Base-by-base conservation (phyloP, 148 eudicot genomes). In the Diospyros lotus region DNA sequence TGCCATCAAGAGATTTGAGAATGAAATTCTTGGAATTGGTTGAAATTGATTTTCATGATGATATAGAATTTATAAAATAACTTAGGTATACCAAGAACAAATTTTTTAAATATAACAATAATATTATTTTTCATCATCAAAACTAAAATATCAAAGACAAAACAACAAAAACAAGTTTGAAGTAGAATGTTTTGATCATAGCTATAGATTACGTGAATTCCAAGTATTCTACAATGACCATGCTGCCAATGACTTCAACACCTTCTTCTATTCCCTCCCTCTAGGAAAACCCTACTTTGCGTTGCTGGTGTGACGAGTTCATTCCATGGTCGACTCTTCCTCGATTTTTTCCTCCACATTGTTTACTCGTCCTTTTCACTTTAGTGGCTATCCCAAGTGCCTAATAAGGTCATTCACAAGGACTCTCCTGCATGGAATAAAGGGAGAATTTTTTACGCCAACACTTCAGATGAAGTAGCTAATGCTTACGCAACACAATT, bases 221-320 rank as follows among this genome's bases (percentile, higher is more conserved):
- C 70, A 64, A n/a, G 41, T 74, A 41, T 65, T 74, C 63, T 74
- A 64, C 77, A 74, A 28, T 44, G 77, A 74, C 14, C 77, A 74
- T 9, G 4, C 40, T 65, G 40, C 70, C 70, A 74, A 74, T 54
- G 77, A 74, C 18, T 74, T 74, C 70, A 74, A 64, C 51, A 64
- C 70, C 63, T 63, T 74, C n/a, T 74, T 64, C 63, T 0, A 61
- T 4, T 53, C 77, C 13, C 70, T 64, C 62, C 77, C 77, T 53
- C 53, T 53, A 0, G 41, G 65, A 42, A 53, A 53, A 18, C 50
- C 52, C 38, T 74, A 74, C 77, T 74, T 53, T 43, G 70, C 43
- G n/a, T n/a, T 1, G 51, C 77, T 0, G 77, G 77, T n/a, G 77
- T 74, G 17, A 70, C 77, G 0, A 70, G 77, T 53, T 64, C 77